Evolutionary conservation across 225 moss, liverwort and hornwort genomes (phyloP).

Genomic region (Marchantia polymorpha): DNA sequence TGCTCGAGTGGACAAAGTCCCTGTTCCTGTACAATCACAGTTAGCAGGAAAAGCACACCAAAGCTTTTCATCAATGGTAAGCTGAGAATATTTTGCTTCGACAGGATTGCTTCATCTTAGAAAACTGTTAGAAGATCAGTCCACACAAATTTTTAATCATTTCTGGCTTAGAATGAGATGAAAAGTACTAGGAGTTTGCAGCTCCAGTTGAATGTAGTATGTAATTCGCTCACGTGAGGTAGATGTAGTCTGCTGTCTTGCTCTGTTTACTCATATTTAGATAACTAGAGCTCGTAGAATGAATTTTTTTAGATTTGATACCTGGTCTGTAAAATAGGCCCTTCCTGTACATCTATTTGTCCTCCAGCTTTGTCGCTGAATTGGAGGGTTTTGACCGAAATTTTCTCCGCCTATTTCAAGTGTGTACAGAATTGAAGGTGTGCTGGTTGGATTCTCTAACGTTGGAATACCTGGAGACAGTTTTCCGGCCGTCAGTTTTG

Average conservation of each 20-base stretch:
- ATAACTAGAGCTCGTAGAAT: background rate
- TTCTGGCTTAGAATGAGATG: background rate
- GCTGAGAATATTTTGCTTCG: background rate
- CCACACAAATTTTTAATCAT: background rate
- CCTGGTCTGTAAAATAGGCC: background rate
- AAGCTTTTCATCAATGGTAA: background rate
- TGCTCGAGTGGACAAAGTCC: constrained; percentile 5
- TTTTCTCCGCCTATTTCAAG: background rate
- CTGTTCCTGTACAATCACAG: background rate
- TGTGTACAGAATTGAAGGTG: background rate
- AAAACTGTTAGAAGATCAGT: background rate
- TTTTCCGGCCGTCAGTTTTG: too few relatives aligned
- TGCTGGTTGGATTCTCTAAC: background rate
- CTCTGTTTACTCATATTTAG: background rate
- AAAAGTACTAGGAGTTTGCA: background rate
- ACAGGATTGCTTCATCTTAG: background rate
- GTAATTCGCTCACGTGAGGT: background rate
- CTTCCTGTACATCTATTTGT: background rate
- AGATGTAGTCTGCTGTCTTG: background rate
- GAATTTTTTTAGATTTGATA: background rate
- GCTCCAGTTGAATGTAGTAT: background rate
- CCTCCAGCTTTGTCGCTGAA: background rate
- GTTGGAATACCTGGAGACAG: too few relatives aligned
- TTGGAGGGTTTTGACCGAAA: background rate
- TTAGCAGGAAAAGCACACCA: background rate